phyloP scores from a whole-genome alignment of 768 basidiomycete genomes.

The Multifurca ochricompacta region DNA sequence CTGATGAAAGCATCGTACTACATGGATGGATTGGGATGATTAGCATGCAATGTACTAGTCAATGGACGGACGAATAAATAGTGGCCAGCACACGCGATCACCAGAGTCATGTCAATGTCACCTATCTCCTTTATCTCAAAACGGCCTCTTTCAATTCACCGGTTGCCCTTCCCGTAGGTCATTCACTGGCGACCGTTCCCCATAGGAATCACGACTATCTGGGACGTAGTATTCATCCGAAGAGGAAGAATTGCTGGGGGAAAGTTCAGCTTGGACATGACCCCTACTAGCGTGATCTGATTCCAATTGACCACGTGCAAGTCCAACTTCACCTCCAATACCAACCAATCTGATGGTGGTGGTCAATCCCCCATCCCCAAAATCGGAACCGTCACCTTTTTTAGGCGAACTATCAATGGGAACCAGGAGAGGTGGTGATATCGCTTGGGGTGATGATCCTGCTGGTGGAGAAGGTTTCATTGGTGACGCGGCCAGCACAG shows the following conservation, averaged over 20 bases:
- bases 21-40: constrained; percentile 16
- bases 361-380: not conserved
- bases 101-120: constrained; percentile 1
- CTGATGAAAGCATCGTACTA: constrained; percentile 14
- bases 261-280: not conserved
- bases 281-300: not conserved
- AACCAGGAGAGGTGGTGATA: not conserved
- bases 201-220: not conserved
- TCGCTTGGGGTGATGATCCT: not conserved
- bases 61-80: constrained; percentile 15
- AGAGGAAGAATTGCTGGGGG: not conserved
- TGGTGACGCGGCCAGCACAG: constrained; percentile 26
- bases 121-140: constrained; percentile 13
- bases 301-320: not conserved
- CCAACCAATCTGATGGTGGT: constrained; percentile 9
- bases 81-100: constrained; percentile 19
- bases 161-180: constrained; percentile 47
- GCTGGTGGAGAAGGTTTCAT: constrained; percentile 31
- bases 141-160: constrained; percentile 38
- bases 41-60: constrained; percentile 20
- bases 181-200: constrained; percentile 25
- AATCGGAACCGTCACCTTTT: not conserved
- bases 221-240: not conserved
- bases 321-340: not conserved
- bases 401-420: not conserved